Evolutionary conservation across 2,329 filamentous ascomycete species (phyloP), one percentile per base, ranked within the genome.

Genomic region (Zasmidium citrigriseum): DNA sequence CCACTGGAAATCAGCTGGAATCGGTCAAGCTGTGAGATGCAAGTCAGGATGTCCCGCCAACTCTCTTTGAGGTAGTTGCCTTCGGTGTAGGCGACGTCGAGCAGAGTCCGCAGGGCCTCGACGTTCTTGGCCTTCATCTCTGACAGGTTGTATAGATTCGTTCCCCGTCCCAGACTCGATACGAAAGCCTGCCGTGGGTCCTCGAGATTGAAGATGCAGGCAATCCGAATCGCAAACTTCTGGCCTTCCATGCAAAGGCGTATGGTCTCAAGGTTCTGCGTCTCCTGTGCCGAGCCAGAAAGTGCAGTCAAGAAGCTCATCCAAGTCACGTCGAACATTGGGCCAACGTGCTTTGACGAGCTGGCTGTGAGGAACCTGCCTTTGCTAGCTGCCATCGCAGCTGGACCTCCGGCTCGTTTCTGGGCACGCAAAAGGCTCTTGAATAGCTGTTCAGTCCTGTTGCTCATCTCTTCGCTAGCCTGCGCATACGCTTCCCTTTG

Each of bases 241-340:
- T 98, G 91, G 2, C 95, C 95, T 70, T 99, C 93, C 69, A 99
- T 89, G 69, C 95, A 99, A 5, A 96, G 77, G 71, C 88, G 91
- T 73, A 97, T 93, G 16, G 95, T 90, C 65, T 97, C 92, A 3
- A 96, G 81, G 69, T 97, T 97, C 66, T 96, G 90, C 0, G 91
- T 89, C 71, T 96, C 93, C 68, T 98, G 95, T 73, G 95, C 93
- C 66, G 96, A 90, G 52, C 90, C 93, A 1, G 93, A 97, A 23
- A 99, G 83, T 0, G 93, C 93, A 4, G 93, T 98, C 70, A 99
- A 89, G 75, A 97, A 96, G 10, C 93, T 96, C 93, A 98, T 99
- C 95, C 95, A 99, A 0, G 92, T 96, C 22, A 96, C 92, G 68
- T 96, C 93, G 71, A 99, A 98, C 95, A 99, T 99, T 0, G 95